A percentile compares a stretch with the other conserved stretches of the same genome.
These are phyloP conservation scores for Ophiostoma montium DNA, from an alignment of 2,329 filamentous ascomycete genomes.

Conservation along the genomic window DNA sequence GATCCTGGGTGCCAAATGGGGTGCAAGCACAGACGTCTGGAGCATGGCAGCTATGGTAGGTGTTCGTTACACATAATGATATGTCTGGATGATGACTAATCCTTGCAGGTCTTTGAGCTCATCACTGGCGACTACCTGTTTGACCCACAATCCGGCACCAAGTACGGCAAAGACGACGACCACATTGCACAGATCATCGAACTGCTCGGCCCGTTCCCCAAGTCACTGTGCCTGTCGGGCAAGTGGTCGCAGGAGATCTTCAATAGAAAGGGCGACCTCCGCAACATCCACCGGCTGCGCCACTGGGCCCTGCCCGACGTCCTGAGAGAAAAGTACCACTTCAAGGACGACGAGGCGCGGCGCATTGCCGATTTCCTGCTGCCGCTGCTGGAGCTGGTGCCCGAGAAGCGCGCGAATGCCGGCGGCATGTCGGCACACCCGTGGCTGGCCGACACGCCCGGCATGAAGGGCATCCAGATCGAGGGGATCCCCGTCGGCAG, in stretches of 20 bases:
- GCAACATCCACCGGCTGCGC: conserved; percentile 90
- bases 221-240: conserved; percentile 77
- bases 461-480: conserved; percentile 71
- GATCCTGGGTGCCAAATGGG: conserved; percentile 93
- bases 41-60: conserved; percentile 96
- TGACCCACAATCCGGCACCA: conserved; percentile 93
- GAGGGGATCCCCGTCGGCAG: conserved; percentile 63
- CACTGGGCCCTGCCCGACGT: conserved; percentile 95
- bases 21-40: conserved; percentile 98
- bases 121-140: conserved; percentile 98
- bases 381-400: conserved; percentile 82
- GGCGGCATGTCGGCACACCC: conserved; percentile 82
- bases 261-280: conserved; percentile 90
- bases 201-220: conserved; percentile 83
- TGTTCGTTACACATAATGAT: neutral
- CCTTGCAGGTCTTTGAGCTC: conserved; percentile 71
- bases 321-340: conserved; percentile 92
- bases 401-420: conserved; percentile 82
- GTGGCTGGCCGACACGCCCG: conserved; percentile 73
- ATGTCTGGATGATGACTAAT: neutral
- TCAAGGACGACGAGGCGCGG: conserved; percentile 66
- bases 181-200: conserved; percentile 99
- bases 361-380: conserved; percentile 68
- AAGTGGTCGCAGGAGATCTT: conserved; percentile 99
- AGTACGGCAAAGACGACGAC: conserved; percentile 98